Evolutionary conservation across 768 basidiomycete species (phyloP).

Genomic region (Mycena kentingensis): DNA sequence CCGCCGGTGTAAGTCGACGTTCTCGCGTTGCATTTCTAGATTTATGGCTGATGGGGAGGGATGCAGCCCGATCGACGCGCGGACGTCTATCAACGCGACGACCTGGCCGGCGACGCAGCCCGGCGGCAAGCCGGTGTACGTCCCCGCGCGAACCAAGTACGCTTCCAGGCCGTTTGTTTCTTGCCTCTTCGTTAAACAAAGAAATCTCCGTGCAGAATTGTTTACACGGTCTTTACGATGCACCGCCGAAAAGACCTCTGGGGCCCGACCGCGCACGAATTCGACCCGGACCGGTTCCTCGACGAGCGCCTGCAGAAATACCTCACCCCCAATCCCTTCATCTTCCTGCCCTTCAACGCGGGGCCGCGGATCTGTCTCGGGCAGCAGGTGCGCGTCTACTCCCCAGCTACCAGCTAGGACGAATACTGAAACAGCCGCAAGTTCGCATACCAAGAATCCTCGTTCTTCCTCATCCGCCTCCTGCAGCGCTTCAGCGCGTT

Average conservation of each 20-base stretch:
- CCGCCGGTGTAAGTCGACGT: constrained; percentile 25
- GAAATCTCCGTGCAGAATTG: constrained; percentile 6
- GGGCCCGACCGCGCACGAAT: constrained; percentile 44
- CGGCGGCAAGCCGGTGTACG: constrained; percentile 28
- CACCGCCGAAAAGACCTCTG: constrained; percentile 45
- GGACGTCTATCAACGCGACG: constrained; percentile 14
- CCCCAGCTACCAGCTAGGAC: constrained; percentile 31
- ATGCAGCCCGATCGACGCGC: constrained; percentile 6
- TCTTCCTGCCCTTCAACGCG: constrained; percentile 47
- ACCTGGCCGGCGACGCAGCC: constrained; percentile 14
- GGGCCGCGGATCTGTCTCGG: constrained; percentile 45
- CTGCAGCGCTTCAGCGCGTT: constrained; percentile 39
- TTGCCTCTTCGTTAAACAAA: neutral
- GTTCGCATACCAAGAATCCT: constrained; percentile 27
- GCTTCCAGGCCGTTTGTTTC: neutral
- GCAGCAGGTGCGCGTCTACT: constrained; percentile 32
- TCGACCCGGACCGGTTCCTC: constrained; percentile 50
- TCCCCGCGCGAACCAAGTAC: constrained; percentile 32
- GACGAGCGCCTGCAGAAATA: constrained; percentile 43
- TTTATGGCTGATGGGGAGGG: neutral
- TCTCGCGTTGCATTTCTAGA: neutral
- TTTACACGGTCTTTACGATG: constrained; percentile 41
- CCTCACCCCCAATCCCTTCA: constrained; percentile 45
- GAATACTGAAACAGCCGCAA: constrained; percentile 23
- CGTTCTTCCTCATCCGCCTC: constrained; percentile 40